Evolutionary conservation across 371 early-diverging fungal genomes (phyloP).

Genomic region (Capillidium heterosporum): DNA sequence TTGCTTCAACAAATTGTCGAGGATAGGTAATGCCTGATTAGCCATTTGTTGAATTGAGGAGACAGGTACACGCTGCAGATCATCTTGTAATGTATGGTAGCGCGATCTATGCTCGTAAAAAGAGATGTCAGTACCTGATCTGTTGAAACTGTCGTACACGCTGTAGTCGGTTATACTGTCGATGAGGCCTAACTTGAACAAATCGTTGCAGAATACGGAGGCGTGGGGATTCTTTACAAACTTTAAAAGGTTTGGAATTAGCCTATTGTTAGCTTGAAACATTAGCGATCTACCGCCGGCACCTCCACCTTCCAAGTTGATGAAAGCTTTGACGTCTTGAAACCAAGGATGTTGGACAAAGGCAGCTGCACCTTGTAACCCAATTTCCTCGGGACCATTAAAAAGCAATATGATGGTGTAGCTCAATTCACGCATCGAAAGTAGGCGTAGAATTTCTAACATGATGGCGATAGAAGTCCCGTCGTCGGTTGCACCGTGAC

Average conservation of each 20-base stretch:
- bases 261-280: constrained; percentile 9
- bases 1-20: too few relatives aligned
- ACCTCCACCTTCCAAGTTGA: neutral
- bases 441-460: neutral
- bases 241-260: constrained; percentile 18
- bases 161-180: too few relatives aligned
- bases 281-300: neutral
- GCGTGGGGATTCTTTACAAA: constrained; percentile 25
- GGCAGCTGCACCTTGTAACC: neutral
- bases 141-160: too few relatives aligned
- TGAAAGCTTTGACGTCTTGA: neutral
- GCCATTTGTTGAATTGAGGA: too few relatives aligned
- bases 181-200: constrained; percentile 36
- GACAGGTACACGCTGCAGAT: too few relatives aligned
- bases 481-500: neutral
- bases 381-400: neutral
- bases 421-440: neutral
- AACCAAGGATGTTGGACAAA: neutral
- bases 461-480: neutral
- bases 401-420: too few relatives aligned
- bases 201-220: constrained; percentile 44
- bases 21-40: too few relatives aligned
- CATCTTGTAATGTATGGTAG: too few relatives aligned
- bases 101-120: too few relatives aligned
- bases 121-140: too few relatives aligned